Evolutionary conservation across 2,329 filamentous ascomycete species (phyloP), one percentile per base, ranked within the genome.

Genomic region (Rugonectria rugulosa): DNA sequence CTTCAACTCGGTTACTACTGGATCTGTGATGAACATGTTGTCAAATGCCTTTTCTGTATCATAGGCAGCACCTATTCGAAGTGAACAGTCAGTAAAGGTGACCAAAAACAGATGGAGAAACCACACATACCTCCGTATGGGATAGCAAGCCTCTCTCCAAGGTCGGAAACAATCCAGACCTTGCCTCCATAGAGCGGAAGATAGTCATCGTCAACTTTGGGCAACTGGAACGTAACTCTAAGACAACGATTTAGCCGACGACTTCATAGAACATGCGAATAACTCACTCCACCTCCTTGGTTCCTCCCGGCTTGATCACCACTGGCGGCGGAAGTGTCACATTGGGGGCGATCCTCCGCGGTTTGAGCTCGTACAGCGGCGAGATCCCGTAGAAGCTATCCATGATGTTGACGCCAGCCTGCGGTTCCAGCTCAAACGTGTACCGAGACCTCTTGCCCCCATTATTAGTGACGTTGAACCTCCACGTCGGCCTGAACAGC

Each of bases 121-220:
- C n/a, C n/a, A n/a, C n/a, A n/a, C 63, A 40, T 57, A 70, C 72
- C 72, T 66, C 71, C 72, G 42, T 80, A 80, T 1, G 77, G 76
- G 17, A 80, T 70, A 7, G 72, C 72, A 2, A 80, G 65, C 11
- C 69, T 60, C 49, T 79, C 78, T 7, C 72, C 72, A 29, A 75
- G 74, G 37, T 70, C 69, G n/a, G 73, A 73, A 5, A 66, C 68
- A 17, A 81, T 62, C 51, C 73, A 69, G 19, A 80, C 66, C 59
- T 79, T 79, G 17, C 78, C 78, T 32, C 75, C 72, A 54, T 80
- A 80, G 5, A 79, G 59, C 0, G 77, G 77, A 37, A 80, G 61
- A 36, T 67, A 65, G 20, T 73, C 68, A 15, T 74, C 72, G 20
- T 69, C 55, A 15, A 72, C 57, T 3, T 68, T 55, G 2, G 72